phyloP scores from a whole-genome alignment of 1,284 basidiomycete genomes.

The Wolfiporia cocos region DNA sequence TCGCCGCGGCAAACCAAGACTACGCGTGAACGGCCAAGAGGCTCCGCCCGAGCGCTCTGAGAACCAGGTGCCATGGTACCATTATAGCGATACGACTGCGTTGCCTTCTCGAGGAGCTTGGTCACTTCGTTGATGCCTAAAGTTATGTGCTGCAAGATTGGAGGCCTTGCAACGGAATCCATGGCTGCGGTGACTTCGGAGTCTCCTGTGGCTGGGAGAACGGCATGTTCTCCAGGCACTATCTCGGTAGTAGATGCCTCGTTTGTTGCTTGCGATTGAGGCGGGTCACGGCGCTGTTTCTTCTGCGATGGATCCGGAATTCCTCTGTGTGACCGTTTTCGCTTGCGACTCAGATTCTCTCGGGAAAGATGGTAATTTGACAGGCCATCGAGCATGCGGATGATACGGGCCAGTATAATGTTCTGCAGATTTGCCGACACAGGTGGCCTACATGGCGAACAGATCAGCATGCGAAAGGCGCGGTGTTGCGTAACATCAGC shows the following conservation, averaged over 20 bases:
- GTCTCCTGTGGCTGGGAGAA: neutral
- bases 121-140: conserved; percentile 82
- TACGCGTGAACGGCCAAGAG: conserved; percentile 25
- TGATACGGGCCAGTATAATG: conserved; percentile 41
- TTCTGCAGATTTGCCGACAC: conserved; percentile 62
- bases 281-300: neutral
- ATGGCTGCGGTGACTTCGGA: no score
- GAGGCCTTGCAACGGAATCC: no score
- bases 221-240: no score
- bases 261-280: no score
- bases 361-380: conserved; percentile 35
- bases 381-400: conserved; percentile 44
- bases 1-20: conserved; percentile 71
- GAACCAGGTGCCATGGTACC: no score
- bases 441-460: conserved; percentile 45
- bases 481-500: conserved; percentile 10
- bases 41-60: no score
- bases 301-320: no score
- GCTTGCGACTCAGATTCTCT: conserved; percentile 29
- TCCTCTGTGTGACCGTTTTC: conserved; percentile 17
- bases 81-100: conserved; percentile 32
- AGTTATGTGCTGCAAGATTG: conserved; percentile 44
- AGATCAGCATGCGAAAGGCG: conserved; percentile 1
- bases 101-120: conserved; percentile 62
- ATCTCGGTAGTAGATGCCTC: no score